Evolutionary conservation across 202 grass and related monocot species (phyloP).

Genomic region (Hordeum pubiflorum): DNA sequence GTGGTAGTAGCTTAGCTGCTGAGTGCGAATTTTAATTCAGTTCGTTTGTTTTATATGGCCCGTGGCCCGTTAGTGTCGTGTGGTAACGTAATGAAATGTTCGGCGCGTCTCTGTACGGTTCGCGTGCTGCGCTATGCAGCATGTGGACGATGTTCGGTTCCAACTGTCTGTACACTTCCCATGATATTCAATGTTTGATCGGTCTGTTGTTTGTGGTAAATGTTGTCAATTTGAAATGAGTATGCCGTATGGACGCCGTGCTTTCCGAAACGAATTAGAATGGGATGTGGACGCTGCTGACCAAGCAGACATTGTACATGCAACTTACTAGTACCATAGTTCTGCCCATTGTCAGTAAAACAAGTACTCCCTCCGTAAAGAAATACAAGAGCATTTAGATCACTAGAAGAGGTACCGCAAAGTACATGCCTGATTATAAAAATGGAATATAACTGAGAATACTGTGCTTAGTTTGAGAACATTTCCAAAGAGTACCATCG

Average conservation of each 20-base stretch:
- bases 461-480: background rate
- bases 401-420: too few species aligned
- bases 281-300: background rate
- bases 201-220: background rate
- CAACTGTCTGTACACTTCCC: background rate
- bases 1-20: background rate
- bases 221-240: background rate
- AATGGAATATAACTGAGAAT: too few species aligned
- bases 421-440: background rate
- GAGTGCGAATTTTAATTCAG: background rate
- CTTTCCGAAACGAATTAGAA: background rate
- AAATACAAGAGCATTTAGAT: too few species aligned
- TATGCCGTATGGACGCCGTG: background rate
- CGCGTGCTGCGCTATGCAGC: background rate
- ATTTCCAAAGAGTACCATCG: background rate
- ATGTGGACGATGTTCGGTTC: background rate
- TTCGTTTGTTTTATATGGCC: background rate
- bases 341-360: background rate
- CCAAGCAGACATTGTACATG: background rate
- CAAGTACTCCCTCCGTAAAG: background rate
- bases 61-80: background rate
- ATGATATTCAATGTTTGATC: background rate
- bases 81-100: too few species aligned
- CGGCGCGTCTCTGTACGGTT: background rate
- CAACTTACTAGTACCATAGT: background rate